Base-by-base conservation (phyloP, 1,284 basidiomycete genomes). In the Cyathus pygmaeus region DNA sequence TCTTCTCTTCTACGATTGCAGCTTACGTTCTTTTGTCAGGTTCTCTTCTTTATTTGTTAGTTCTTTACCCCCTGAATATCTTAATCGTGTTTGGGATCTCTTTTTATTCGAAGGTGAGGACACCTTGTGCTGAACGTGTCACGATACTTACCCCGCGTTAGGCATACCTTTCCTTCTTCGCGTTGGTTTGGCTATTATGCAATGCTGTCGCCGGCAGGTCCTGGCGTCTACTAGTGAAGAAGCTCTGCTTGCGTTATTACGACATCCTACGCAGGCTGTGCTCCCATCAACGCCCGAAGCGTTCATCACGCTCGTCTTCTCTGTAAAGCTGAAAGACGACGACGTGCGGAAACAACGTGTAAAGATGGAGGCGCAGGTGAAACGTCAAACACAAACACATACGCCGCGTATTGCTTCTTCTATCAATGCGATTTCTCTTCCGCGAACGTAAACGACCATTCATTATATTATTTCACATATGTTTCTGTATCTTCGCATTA, bases 41-140 rank as follows among this genome's bases (percentile, higher is more conserved):
- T 91, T 93, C 64, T 84, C 85, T 1, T 85, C 86, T 13, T 73
- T 96, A 30, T 97, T 95, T 66, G 89, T 90, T 3, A 88, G 90
- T 9, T 85, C 86, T 3, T 83, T 98, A n/a, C 94, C 96, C 0
- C 83, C 85, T 55, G 89, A 92, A 2, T 91, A 91, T 59, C 79
- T 94, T 24, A 85, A 93, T 58, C 85, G 95, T 19, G 85, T 95
- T 4, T 94, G 95, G 90, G 96, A 98, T 72, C 78, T 96, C 3
- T 94, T 97, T 72, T 81, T 98, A 36, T 91, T 88, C 60, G 94
- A 96, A 79, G 94, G 94, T 94, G 66, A 59, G 73, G 58, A 17
- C 3, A n/a, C 17, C 31, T 24, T 50, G 15, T 36, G 60, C 41
- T 23, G 10, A 6, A 46, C 44, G n/a, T n/a, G 44, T n/a, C 59